These are phyloP conservation scores for Camellia lanceoleosa DNA, from an alignment of 148 eudicot genomes.

Conservation along the genomic window DNA sequence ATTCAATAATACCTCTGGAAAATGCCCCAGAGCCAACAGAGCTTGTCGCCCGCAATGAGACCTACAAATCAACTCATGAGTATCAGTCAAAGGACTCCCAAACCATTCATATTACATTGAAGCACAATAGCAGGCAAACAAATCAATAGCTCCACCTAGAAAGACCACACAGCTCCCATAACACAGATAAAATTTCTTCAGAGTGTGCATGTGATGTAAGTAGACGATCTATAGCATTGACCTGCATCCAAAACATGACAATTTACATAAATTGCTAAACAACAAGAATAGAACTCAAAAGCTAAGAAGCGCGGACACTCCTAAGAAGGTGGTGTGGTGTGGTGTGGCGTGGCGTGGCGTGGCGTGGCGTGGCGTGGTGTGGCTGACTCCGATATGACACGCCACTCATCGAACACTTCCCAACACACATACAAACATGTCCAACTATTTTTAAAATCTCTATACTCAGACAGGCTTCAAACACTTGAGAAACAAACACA, in stretches of 20 bases:
- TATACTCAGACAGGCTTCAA: no score
- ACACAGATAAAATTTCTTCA: slow-evolving; percentile 77
- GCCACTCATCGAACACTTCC: no score
- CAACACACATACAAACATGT: no score
- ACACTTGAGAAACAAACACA: no score
- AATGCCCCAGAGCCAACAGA: slow-evolving; percentile 71
- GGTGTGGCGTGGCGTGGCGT: no score
- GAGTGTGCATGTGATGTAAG: slow-evolving; percentile 51
- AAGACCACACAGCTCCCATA: slow-evolving; percentile 94
- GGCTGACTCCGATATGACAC: no score
- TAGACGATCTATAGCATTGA: slow-evolving; percentile 72
- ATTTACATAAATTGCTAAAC: not conserved
- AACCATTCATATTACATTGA: not conserved
- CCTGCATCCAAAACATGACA: slow-evolving; percentile 40
- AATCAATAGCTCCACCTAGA: slow-evolving; percentile 55
- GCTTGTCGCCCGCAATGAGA: slow-evolving; percentile 95
- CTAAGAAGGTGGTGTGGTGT: no score
- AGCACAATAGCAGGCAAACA: slow-evolving; percentile 10
- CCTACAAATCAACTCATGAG: slow-evolving; percentile 42
- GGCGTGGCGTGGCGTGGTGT: no score
- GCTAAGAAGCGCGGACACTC: not conserved
- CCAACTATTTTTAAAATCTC: no score
- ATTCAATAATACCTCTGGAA: slow-evolving; percentile 71
- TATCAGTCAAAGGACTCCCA: slow-evolving; percentile 2
- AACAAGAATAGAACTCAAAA: slow-evolving; percentile 9